Conservation (phyloP, 306 rosid species). For the Vigna radiata region DNA sequence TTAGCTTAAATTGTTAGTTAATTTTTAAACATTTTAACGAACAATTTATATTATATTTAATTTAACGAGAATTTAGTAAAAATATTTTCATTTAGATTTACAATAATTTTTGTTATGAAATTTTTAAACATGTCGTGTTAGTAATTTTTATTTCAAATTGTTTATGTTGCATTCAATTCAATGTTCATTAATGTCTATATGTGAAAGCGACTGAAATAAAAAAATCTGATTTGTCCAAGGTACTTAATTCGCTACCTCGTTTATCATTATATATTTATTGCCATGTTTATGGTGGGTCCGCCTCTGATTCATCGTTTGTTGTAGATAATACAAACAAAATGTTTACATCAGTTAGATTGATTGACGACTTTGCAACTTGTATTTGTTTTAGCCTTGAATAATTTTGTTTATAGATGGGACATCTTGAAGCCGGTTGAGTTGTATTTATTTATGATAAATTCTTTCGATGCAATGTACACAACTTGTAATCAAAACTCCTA, state of each 20-base stretch:
- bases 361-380: constrained; percentile 33
- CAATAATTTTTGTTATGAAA: too few species aligned
- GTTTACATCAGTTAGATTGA: not conserved
- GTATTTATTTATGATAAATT: constrained; percentile 3
- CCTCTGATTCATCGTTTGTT: not conserved
- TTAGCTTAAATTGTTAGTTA: too few species aligned
- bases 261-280: not conserved
- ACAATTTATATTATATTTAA: too few species aligned
- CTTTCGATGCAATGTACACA: not conserved
- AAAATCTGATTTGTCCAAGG: not conserved
- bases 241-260: too few species aligned
- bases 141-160: not conserved
- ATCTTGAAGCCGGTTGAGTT: not conserved
- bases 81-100: too few species aligned
- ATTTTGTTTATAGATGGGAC: constrained; percentile 9
- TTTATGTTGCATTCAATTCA: not conserved
- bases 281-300: constrained; percentile 14
- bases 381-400: not conserved
- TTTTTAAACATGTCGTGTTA: too few species aligned
- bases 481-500: too few species aligned
- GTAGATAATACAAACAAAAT: not conserved
- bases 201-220: not conserved
- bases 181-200: not conserved
- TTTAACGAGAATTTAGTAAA: too few species aligned
- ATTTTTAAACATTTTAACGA: too few species aligned